phyloP scores from a whole-genome alignment of 2,329 filamentous ascomycete species.

The Capronia epimyces region DNA sequence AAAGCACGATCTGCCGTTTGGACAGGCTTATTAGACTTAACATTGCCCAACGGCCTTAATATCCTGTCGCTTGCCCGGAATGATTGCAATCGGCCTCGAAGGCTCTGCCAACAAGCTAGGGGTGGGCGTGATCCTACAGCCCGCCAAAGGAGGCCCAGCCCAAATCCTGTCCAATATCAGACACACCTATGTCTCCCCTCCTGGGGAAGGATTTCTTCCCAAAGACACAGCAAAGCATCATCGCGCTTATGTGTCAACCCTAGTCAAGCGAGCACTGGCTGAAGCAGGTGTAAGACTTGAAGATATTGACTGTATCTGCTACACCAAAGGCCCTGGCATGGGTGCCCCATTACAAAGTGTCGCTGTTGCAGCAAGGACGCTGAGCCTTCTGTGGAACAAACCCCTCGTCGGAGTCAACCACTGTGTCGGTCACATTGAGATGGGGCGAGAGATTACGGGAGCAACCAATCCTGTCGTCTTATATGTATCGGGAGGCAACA shows the following conservation, averaged over 20 bases:
- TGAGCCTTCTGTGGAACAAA: conserved; percentile 78
- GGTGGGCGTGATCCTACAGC: conserved; percentile 83
- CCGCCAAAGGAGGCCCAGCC: conserved; percentile 50
- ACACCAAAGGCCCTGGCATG: conserved; percentile 94
- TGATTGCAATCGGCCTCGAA: conserved; percentile 71
- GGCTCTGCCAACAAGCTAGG: conserved; percentile 98
- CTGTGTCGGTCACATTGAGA: conserved; percentile 97
- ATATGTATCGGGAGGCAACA: conserved; percentile 94
- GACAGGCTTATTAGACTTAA: no score
- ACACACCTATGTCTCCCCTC: conserved; percentile 86
- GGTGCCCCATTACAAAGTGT: conserved; percentile 84
- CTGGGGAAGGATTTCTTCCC: conserved; percentile 88
- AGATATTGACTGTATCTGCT: conserved; percentile 88
- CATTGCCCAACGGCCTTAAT: background rate
- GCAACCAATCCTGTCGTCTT: conserved; percentile 88
- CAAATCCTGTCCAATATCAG: conserved; percentile 86
- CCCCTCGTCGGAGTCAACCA: conserved; percentile 95
- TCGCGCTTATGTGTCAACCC: conserved; percentile 70
- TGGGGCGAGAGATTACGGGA: conserved; percentile 89
- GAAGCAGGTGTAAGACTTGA: conserved; percentile 57
- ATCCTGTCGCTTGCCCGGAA: background rate
- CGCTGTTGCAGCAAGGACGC: conserved; percentile 74
- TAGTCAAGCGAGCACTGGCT: conserved; percentile 73
- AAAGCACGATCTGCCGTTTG: no score
- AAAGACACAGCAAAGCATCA: conserved; percentile 95